Evolutionary conservation across 1,139 yeast species (phyloP), one percentile per base, ranked within the genome.

Genomic region (Candida glucosophila): DNA sequence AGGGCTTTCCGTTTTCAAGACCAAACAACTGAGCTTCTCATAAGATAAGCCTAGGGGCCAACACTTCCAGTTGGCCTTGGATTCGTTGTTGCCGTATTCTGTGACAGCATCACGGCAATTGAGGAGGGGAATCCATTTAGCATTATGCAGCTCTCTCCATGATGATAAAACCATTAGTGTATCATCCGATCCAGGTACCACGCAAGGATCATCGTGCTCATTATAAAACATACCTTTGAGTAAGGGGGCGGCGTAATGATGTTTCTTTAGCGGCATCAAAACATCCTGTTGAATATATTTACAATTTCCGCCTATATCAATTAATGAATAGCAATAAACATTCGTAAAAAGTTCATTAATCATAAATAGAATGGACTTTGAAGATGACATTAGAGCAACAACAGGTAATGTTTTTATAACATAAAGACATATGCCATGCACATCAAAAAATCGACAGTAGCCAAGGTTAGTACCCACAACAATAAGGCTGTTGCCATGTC

Each of bases 41-140:
- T 67, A 70, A 33, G 68, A 65, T 23, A 86, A 59, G 2, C 95
- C 95, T 27, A 90, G 59, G 8, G 97, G 97, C 96, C 97, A 86
- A 37, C 82, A 78, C 34, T 50, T 68, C 71, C 71, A 64, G 45
- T 71, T 58, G 34, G 59, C 67, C 31, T 62, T 60, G 25, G 58
- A 56, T 10, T 55, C 54, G 32, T 59, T 59, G n/a, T 59, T 51
- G 28, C 78, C 76, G 30, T 56, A 49, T 25, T 66, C 71, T 6
- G 72, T 66, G 15, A 78, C 68, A 3, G 73, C 74, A 19, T 67
- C 67, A 13, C 57, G 58, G 14, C 85, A 67, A 44, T 83, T 82
- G 31, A 88, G 57, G n/a, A 88, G 45, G 1, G 97, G 97, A 7
- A 83, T 63, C 96, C 97, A 90, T 39, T 75, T 67, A 3, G 94